These are phyloP conservation scores for Nemania sp. DNA, from an alignment of 2,329 filamentous ascomycete species.

Conservation along the genomic window DNA sequence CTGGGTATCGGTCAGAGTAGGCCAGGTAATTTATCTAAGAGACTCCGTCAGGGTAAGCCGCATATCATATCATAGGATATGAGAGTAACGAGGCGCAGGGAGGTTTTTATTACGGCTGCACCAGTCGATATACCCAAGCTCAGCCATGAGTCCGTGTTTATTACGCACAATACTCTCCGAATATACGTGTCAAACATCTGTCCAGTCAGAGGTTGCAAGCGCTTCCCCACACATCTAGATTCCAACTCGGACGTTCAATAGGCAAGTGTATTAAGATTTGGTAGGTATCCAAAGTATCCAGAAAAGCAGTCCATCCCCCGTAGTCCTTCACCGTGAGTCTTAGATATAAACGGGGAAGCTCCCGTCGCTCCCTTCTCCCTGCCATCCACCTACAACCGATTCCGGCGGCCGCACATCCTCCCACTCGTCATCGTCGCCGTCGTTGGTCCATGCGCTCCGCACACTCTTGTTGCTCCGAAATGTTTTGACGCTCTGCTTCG, in stretches of 20 bases:
- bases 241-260: no score
- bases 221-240: no score
- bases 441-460: slow-evolving; percentile 28
- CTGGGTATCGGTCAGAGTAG: not conserved
- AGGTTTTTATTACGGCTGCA: no score
- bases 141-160: no score
- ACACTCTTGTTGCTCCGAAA: slow-evolving; percentile 32
- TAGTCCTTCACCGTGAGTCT: not conserved
- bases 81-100: not conserved
- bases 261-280: no score
- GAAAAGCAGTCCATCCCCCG: not conserved
- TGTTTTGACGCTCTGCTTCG: slow-evolving; percentile 32
- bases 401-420: slow-evolving; percentile 38
- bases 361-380: slow-evolving; percentile 32
- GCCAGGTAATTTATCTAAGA: no score
- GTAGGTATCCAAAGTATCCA: no score
- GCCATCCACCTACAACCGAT: slow-evolving; percentile 36
- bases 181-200: no score
- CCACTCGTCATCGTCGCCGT: slow-evolving; percentile 39
- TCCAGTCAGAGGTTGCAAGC: no score
- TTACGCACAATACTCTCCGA: no score
- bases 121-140: no score
- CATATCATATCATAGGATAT: not conserved
- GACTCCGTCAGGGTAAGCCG: not conserved
- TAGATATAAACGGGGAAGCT: slow-evolving; percentile 41